Percentiles rank a stretch among this genome's conserved stretches.
These are phyloP conservation scores for Pseudogymnoascus sp. DNA, from an alignment of 2,329 filamentous ascomycete species.

Conservation along the genomic window DNA sequence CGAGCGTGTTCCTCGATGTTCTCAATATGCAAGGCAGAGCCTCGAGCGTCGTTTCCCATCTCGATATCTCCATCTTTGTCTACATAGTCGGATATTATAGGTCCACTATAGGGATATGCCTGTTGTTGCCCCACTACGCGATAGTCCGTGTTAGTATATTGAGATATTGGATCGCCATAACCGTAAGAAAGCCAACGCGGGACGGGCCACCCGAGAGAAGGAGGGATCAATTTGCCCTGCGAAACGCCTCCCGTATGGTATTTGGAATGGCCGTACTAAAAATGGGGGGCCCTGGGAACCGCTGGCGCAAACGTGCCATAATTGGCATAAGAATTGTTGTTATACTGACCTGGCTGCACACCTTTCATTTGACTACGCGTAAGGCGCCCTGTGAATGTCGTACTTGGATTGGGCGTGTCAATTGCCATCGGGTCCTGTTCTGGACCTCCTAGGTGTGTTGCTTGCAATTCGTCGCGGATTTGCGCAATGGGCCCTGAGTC, in stretches of 20 bases:
- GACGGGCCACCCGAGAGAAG: background rate
- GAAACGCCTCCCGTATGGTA: background rate
- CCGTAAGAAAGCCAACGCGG: background rate
- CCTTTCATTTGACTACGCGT: conserved; percentile 25
- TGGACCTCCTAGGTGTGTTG: background rate
- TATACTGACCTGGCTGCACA: conserved; percentile 28
- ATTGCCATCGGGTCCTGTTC: background rate
- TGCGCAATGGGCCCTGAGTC: background rate
- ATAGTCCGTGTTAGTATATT: conserved; percentile 10
- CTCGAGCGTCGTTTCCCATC: background rate
- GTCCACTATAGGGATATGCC: background rate
- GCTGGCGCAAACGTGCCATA: conserved; percentile 9
- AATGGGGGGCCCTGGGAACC: background rate
- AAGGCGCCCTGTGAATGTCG: conserved; percentile 15
- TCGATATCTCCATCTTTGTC: background rate
- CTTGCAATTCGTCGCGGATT: conserved; percentile 3
- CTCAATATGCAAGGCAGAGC: conserved; percentile 1
- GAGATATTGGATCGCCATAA: conserved; percentile 6
- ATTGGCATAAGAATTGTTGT: conserved; percentile 14
- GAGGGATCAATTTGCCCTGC: background rate
- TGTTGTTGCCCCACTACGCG: conserved; percentile 7
- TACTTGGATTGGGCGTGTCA: background rate
- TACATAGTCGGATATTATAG: background rate
- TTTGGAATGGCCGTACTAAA: conserved; percentile 1
- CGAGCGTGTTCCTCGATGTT: background rate